phyloP scores from a whole-genome alignment of 2,329 filamentous ascomycete species.

The Calycina marina region DNA sequence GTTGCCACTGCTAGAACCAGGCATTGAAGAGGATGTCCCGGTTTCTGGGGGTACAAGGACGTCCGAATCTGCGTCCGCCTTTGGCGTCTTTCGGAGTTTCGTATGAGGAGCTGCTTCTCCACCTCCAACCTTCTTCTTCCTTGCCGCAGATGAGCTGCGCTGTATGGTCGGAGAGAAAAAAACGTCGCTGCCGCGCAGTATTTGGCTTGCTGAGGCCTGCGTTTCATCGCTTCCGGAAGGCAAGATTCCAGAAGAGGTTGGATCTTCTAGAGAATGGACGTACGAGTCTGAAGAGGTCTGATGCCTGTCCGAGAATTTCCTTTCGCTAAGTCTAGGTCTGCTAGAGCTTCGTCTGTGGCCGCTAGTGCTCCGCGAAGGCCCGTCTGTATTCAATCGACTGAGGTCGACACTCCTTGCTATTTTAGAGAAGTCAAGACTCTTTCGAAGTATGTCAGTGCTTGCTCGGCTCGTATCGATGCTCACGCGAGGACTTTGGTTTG shows the following conservation, averaged over 20 bases:
- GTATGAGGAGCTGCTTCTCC: background rate
- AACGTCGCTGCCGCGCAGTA: slow-evolving; percentile 72
- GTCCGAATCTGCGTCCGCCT: slow-evolving; percentile 9
- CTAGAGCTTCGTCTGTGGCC: slow-evolving; percentile 38
- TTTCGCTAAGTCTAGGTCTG: slow-evolving; percentile 33
- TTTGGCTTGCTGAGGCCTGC: slow-evolving; percentile 78
- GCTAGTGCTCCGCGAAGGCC: slow-evolving; percentile 48
- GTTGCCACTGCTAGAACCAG: slow-evolving; percentile 10
- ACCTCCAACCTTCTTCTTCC: slow-evolving; percentile 9
- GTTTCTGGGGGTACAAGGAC: slow-evolving; percentile 9
- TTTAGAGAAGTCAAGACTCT: slow-evolving; percentile 33
- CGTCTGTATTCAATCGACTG: slow-evolving; percentile 28
- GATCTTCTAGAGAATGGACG: slow-evolving; percentile 57
- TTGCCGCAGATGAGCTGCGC: slow-evolving; percentile 25
- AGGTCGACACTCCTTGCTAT: slow-evolving; percentile 34
- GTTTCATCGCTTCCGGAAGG: slow-evolving; percentile 58
- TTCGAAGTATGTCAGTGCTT: slow-evolving; percentile 39
- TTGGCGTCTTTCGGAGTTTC: slow-evolving; percentile 3
- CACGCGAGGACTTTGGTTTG: slow-evolving; percentile 32
- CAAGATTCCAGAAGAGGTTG: slow-evolving; percentile 56
- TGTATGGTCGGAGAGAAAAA: slow-evolving; percentile 67
- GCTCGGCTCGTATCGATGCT: slow-evolving; percentile 37
- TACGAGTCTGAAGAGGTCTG: slow-evolving; percentile 61
- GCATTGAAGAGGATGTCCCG: slow-evolving; percentile 15
- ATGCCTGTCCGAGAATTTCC: slow-evolving; percentile 34